These are phyloP conservation scores for Puccinellia tenuiflora DNA, from an alignment of 176 grass and related monocot species.

Conservation along the genomic window DNA sequence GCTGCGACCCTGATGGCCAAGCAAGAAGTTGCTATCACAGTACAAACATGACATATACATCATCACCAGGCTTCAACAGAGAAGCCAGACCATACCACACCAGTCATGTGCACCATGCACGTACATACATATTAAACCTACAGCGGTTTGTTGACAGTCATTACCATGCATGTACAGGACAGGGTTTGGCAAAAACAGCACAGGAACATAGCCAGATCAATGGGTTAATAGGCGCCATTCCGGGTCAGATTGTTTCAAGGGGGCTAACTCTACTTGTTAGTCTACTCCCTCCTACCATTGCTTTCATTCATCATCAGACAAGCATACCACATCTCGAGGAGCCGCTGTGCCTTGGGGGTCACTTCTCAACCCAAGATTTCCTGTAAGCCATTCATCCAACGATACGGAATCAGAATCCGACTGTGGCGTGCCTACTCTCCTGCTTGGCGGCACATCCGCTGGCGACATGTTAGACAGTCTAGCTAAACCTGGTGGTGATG, in stretches of 20 bases:
- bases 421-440: background rate
- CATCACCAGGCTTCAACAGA: background rate
- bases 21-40: background rate
- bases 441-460: background rate
- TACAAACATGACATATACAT: background rate
- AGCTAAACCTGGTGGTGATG: background rate
- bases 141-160: background rate
- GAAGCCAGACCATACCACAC: background rate
- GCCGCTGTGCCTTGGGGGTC: background rate
- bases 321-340: slow-evolving; percentile 22
- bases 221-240: background rate
- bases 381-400: slow-evolving; percentile 35
- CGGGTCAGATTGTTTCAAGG: background rate
- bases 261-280: background rate
- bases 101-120: background rate
- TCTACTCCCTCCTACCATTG: background rate
- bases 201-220: background rate
- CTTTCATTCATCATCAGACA: slow-evolving; percentile 42
- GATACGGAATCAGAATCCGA: slow-evolving; percentile 13
- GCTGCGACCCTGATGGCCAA: background rate
- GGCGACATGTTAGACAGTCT: background rate
- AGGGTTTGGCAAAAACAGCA: background rate
- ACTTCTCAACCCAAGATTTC: slow-evolving; percentile 27
- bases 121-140: background rate
- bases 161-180: background rate